Evolutionary conservation across 2,329 filamentous ascomycete genomes (phyloP), one percentile per base, ranked within the genome.

Genomic region (Colletotrichum echinochloae): DNA sequence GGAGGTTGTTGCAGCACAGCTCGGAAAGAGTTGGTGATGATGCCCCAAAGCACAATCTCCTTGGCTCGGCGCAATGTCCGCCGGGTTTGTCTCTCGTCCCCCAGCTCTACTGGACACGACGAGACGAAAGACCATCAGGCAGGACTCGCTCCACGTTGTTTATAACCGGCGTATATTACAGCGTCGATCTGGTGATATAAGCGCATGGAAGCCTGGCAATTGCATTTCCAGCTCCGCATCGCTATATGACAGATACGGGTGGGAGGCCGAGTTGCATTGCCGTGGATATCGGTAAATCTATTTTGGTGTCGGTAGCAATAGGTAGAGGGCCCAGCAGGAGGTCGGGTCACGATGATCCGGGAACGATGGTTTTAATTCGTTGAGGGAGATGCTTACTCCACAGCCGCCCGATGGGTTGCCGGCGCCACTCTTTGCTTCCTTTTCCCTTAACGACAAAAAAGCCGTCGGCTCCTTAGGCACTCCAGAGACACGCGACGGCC

Each of bases 291-390:
- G 37, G 37, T 62, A 51, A 41, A 54, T 55, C 55, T 37, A 68
- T 60, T 55, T 55, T 30, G 46, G 52, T 28, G 37, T 46, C 51
- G 41, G 37, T 67, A 39, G n/a, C 41, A 49, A 71, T 49, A 65
- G n/a, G n/a, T n/a, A 65, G 62, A 55, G 62, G 62, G 26, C 41
- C 30, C 41, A 23, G 8, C 28, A 44, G 18, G 49, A 39, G 26
- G 16, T 37, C 28, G 44, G 59, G 49, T 18, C 30, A 28, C 23
- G 28, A 56, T 37, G 65, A 63, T 71, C 57, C 18, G 41, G 67
- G 67, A 16, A n/a, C 3, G 44, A 23, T n/a, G 44, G 41, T 9
- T 14, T 55, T 60, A n/a, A 48, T 18, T 35, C 14, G 44, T 35
- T 30, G 28, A 35, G 30, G 2, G 41, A 49, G 41, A 7, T 33